Evolutionary conservation across 2,329 filamentous ascomycete genomes (phyloP).

Genomic region (Nakataea oryzae): DNA sequence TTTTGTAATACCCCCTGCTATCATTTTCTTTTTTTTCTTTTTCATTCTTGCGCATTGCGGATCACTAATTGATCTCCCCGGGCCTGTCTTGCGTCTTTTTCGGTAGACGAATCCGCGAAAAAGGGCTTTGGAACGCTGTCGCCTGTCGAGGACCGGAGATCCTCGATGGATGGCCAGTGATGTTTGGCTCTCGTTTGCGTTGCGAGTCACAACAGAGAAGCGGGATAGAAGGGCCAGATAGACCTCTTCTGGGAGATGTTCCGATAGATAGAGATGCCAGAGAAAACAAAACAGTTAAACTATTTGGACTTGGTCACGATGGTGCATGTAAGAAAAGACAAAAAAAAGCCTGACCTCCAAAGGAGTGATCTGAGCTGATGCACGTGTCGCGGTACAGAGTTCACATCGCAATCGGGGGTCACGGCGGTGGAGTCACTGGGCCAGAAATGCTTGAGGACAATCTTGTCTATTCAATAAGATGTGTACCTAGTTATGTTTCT

Average conservation of each 20-base stretch:
- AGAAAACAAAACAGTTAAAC: not conserved
- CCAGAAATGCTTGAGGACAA: too few species aligned
- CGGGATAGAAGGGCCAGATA: not conserved
- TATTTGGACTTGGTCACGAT: not conserved
- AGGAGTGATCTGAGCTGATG: too few species aligned
- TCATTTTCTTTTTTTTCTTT: slow-evolving; percentile 5
- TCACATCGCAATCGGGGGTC: too few species aligned
- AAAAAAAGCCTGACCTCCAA: too few species aligned
- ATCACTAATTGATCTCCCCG: slow-evolving; percentile 4
- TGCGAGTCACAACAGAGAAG: not conserved
- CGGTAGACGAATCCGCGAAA: not conserved
- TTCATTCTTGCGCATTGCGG: slow-evolving; percentile 4
- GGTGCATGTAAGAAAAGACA: not conserved
- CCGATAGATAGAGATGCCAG: slow-evolving; percentile 2
- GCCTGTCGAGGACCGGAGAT: slow-evolving; percentile 4
- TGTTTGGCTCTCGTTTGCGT: not conserved
- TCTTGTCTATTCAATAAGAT: not conserved
- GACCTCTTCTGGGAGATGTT: slow-evolving; percentile 2
- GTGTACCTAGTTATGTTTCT: not conserved
- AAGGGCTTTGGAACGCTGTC: not conserved
- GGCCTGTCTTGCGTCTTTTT: not conserved
- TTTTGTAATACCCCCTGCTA: slow-evolving; percentile 4
- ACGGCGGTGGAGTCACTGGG: too few species aligned
- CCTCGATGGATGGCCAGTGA: not conserved
- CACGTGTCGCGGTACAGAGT: too few species aligned